phyloP scores from a whole-genome alignment of 1,284 basidiomycete genomes.

The Vanrija pseudolonga region DNA sequence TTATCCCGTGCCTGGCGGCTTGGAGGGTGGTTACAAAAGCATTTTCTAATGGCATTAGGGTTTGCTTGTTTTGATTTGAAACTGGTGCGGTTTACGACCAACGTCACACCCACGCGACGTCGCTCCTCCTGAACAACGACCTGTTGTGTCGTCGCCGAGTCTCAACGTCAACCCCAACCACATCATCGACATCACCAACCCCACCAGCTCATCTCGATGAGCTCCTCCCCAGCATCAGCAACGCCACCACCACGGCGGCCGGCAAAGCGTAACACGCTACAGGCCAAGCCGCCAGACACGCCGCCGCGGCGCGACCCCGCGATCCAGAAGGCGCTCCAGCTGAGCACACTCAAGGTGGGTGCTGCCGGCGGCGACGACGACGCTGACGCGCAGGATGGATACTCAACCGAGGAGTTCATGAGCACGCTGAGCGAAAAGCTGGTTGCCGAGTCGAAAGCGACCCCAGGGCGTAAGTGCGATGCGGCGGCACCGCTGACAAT shows the following conservation, averaged over 20 bases:
- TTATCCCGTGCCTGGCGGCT: no score
- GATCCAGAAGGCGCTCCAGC: constrained; percentile 61
- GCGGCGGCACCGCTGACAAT: neutral
- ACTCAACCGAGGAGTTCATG: constrained; percentile 87
- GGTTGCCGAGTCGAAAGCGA: constrained; percentile 74
- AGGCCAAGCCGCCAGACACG: neutral
- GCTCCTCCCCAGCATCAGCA: no score
- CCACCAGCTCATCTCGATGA: no score
- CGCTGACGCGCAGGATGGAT: constrained; percentile 64
- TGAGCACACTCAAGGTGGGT: constrained; percentile 64
- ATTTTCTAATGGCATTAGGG: no score
- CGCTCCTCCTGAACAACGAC: no score
- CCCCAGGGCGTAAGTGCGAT: constrained; percentile 67
- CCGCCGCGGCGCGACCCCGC: constrained; percentile 51
- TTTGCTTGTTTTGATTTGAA: no score
- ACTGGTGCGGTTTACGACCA: no score
- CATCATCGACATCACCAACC: no score
- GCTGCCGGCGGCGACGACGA: neutral
- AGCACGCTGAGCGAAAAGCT: constrained; percentile 78
- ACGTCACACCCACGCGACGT: no score
- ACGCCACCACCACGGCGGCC: constrained; percentile 9
- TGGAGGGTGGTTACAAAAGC: no score
- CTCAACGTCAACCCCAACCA: no score
- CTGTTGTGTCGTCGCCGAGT: no score
- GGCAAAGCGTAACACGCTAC: constrained; percentile 6